Percentiles rank a stretch among this genome's conserved stretches.
These are phyloP conservation scores for Leavenworthia alabamica DNA, from an alignment of 345 rosid genomes.

Conservation along the genomic window DNA sequence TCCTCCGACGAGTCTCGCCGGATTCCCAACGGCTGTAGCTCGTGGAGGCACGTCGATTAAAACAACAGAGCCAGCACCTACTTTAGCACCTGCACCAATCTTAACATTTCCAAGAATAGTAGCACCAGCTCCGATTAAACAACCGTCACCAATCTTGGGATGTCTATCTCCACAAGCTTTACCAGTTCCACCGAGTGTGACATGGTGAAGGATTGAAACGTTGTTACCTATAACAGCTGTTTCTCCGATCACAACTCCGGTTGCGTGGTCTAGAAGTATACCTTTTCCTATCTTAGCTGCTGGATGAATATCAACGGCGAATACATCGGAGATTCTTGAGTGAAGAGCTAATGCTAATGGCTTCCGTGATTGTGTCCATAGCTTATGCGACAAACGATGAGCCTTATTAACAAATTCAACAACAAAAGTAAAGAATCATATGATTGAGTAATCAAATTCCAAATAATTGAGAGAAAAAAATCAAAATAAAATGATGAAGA, in stretches of 20 bases:
- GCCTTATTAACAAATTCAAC: conserved; percentile 40
- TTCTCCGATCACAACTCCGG: conserved; percentile 87
- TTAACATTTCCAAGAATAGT: conserved; percentile 76
- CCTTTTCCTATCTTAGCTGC: conserved; percentile 93
- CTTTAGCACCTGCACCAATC: conserved; percentile 86
- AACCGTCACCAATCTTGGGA: conserved; percentile 94
- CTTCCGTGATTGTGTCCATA: conserved; percentile 68
- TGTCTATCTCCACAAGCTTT: conserved; percentile 74
- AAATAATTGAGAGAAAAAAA: not conserved
- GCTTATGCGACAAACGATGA: conserved; percentile 80
- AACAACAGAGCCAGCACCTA: conserved; percentile 91
- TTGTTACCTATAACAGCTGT: conserved; percentile 90
- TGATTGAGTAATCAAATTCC: not conserved
- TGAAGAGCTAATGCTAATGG: conserved; percentile 88
- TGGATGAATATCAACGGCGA: conserved; percentile 92
- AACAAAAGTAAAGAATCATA: not conserved
- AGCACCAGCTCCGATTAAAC: conserved; percentile 90
- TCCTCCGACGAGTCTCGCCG: conserved; percentile 89
- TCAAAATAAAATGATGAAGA: not conserved
- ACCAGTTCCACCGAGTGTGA: conserved; percentile 90
- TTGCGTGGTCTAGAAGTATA: conserved; percentile 80
- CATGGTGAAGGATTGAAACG: conserved; percentile 87
- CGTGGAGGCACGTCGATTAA: conserved; percentile 68
- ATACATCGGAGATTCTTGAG: conserved; percentile 88
- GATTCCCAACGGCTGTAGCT: conserved; percentile 89